These are phyloP conservation scores for Chrysoporthe deuterocubensis DNA, from an alignment of 2,329 filamentous ascomycete genomes.

Conservation along the genomic window DNA sequence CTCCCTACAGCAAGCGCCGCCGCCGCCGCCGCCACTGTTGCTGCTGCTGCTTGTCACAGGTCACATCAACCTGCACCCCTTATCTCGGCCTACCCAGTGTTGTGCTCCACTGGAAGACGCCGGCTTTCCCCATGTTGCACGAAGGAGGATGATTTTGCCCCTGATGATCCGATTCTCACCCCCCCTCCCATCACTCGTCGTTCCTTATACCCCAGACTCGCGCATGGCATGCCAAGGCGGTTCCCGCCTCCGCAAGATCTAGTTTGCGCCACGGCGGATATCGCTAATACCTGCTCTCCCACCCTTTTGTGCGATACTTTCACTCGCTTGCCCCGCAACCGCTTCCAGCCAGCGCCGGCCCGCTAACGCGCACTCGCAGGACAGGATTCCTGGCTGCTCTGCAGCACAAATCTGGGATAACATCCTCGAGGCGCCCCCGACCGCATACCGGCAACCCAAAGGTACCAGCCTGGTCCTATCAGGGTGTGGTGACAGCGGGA, in stretches of 20 bases:
- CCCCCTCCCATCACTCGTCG: background rate
- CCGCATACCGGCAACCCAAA: slow-evolving; percentile 6
- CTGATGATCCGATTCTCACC: slow-evolving; percentile 6
- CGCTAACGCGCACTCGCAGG: slow-evolving; percentile 24
- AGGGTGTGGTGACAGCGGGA: slow-evolving; percentile 24
- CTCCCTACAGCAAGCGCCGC: background rate
- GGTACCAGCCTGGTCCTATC: slow-evolving; percentile 7
- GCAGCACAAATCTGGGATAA: slow-evolving; percentile 1
- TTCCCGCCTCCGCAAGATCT: background rate
- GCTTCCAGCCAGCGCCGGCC: slow-evolving; percentile 11
- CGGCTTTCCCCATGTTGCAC: slow-evolving; percentile 1
- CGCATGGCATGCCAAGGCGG: slow-evolving; percentile 4
- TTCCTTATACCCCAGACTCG: background rate
- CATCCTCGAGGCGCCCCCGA: slow-evolving; percentile 5
- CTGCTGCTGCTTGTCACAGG: background rate
- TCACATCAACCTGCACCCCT: slow-evolving; percentile 23
- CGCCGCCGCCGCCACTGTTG: too few species aligned
- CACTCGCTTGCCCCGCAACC: slow-evolving; percentile 8
- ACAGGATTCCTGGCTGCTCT: slow-evolving; percentile 13
- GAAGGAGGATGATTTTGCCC: background rate
- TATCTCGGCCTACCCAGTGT: slow-evolving; percentile 19
- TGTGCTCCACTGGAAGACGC: slow-evolving; percentile 17
- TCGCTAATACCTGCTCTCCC: slow-evolving; percentile 2
- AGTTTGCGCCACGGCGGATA: background rate
- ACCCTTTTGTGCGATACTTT: background rate